Percentiles rank a stretch among this genome's conserved stretches.
Conservation (phyloP, 2,329 filamentous ascomycete genomes). For the Trichoderma pleuroti region DNA sequence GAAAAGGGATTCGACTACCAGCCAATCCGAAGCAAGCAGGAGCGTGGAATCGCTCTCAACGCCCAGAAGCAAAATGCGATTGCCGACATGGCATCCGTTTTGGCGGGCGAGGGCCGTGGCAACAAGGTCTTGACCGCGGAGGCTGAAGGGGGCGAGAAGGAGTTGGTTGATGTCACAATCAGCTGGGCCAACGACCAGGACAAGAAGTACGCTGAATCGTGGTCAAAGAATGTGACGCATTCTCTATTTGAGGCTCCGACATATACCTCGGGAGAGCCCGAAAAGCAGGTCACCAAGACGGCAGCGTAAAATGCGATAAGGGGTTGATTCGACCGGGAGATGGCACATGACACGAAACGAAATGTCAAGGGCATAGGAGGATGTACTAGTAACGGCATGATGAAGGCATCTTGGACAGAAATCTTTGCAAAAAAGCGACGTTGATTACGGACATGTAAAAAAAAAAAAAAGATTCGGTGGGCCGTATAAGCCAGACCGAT, state of each 20-base stretch:
- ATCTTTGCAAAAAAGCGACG: slow-evolving; percentile 9
- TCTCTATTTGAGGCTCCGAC: slow-evolving; percentile 34
- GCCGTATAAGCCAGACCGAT: not conserved
- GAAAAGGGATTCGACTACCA: slow-evolving; percentile 33
- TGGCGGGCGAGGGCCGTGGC: slow-evolving; percentile 50
- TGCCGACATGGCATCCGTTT: slow-evolving; percentile 60
- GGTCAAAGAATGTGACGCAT: slow-evolving; percentile 55
- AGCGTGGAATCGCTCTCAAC: slow-evolving; percentile 52
- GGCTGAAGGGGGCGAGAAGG: slow-evolving; percentile 22
- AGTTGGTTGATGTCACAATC: slow-evolving; percentile 43
- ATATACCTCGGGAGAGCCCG: slow-evolving; percentile 5
- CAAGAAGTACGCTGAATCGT: slow-evolving; percentile 44
- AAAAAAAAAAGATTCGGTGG: not conserved
- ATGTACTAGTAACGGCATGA: slow-evolving; percentile 14
- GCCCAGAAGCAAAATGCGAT: slow-evolving; percentile 60
- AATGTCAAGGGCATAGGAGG: not conserved
- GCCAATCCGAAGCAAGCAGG: slow-evolving; percentile 35
- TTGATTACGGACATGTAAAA: slow-evolving; percentile 1
- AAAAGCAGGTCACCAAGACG: not conserved
- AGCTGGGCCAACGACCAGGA: slow-evolving; percentile 52
- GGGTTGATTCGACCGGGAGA: not conserved
- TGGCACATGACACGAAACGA: not conserved
- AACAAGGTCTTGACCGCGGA: slow-evolving; percentile 41
- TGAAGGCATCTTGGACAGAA: not conserved
- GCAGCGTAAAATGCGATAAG: not conserved